Percentiles rank a stretch among this genome's conserved stretches.
phyloP scores from a whole-genome alignment of 495 filamentous ascomycete genomes.

The Tetracladium marchalianum region DNA sequence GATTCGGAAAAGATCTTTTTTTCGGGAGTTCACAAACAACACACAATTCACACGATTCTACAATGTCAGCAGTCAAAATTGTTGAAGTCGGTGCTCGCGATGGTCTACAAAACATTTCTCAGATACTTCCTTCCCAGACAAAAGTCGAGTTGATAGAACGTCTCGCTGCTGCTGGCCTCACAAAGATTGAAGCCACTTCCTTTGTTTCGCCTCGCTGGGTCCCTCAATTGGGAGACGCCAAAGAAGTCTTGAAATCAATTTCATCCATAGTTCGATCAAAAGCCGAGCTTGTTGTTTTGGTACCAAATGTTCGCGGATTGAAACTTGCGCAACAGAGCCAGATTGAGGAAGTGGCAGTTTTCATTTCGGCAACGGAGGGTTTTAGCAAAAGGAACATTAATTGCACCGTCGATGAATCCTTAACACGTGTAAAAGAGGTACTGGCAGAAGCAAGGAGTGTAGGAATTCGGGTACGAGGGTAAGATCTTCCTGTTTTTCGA shows the following conservation, averaged over 20 bases:
- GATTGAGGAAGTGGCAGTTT: conserved; percentile 31
- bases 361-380: conserved; percentile 32
- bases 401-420: conserved; percentile 26
- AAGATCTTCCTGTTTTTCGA: conserved; percentile 4
- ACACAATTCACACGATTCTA: too few relatives aligned
- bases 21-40: too few relatives aligned
- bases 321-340: conserved; percentile 23
- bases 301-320: conserved; percentile 34
- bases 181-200: conserved; percentile 33
- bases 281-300: conserved; percentile 25
- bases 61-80: conserved; percentile 24
- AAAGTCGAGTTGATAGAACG: conserved; percentile 32
- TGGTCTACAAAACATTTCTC: conserved; percentile 33
- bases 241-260: conserved; percentile 20
- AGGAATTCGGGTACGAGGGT: conserved; percentile 30
- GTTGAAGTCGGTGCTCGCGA: conserved; percentile 40
- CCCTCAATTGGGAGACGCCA: conserved; percentile 33
- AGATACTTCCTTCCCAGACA: conserved; percentile 24
- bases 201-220: conserved; percentile 33
- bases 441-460: conserved; percentile 12
- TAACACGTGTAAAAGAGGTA: conserved; percentile 22
- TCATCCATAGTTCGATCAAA: neutral
- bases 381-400: conserved; percentile 37
- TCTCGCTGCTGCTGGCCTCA: conserved; percentile 23
- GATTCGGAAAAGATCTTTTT: too few relatives aligned